Evolutionary conservation across 768 basidiomycete genomes (phyloP), one percentile per base, ranked within the genome.

Genomic region (Coprinellus aureogranulatus): DNA sequence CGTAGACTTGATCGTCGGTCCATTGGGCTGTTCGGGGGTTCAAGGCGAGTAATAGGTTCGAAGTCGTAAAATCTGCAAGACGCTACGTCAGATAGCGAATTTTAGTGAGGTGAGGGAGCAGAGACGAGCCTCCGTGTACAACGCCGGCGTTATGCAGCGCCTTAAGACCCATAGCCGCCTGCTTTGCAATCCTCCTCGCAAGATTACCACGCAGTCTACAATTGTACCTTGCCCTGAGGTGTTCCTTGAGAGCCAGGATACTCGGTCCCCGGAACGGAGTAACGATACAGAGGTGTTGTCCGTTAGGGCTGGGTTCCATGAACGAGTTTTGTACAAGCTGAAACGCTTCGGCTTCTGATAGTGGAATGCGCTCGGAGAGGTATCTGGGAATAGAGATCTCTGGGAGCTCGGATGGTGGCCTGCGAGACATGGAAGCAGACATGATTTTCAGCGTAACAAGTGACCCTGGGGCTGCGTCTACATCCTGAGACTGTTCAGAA

Each of bases 251-350:
- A 46, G 75, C 40, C 40, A 61, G 55, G 44, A 76, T 47, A 56
- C 68, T 74, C 2, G 75, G 78, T 1, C 82, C 81, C 27, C 78
- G 70, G 53, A 83, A 68, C 48, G 72, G 74, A 70, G 66, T 78
- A 49, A 82, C 72, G 63, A 83, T 74, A 62, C 72, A 81, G 25
- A 72, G 75, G 64, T 84, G 83, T 44, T 72, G 70, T 39, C 82
- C 83, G 63, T 82, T 83, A 0, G 79, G 79, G 22, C 81, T 79
- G 20, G 68, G 59, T 54, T 74, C 75, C 28, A 68, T 59, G 70
- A 83, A 83, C 65, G 81, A 70, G 64, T 82, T 70, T 4, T 77
- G 66, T 14, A 78, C 64, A 44, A 58, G 58, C 55, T 70, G 73
- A 45, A 75, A 41, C 14, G 34, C 14, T 14, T 14, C 6, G 34